A percentile compares a stretch with the other conserved stretches of the same genome.
Conservation (phyloP, 495 filamentous ascomycete species). For the Penicillium argentinense region DNA sequence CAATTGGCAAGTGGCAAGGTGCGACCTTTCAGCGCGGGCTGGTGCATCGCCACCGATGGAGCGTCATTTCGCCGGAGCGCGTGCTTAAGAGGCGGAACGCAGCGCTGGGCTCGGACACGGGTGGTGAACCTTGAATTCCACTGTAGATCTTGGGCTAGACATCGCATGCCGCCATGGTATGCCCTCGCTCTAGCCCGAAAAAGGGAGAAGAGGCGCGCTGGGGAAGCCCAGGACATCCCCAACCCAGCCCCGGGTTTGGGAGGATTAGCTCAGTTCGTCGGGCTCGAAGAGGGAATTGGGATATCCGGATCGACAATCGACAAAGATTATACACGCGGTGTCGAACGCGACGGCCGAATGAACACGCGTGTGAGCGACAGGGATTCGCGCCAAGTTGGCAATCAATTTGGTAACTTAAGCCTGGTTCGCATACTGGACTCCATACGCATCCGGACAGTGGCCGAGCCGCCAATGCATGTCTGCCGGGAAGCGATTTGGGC, state of each 20-base stretch:
- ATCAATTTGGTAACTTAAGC: background rate
- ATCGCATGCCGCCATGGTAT: background rate
- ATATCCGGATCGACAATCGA: conserved; percentile 19
- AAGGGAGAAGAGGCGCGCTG: background rate
- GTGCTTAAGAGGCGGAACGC: background rate
- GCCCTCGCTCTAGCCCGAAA: conserved; percentile 5
- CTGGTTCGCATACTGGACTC: too few relatives aligned
- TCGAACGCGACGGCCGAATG: conserved; percentile 15
- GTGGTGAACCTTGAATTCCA: conserved; percentile 4
- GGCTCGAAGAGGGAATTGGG: conserved; percentile 2
- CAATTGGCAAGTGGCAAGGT: background rate
- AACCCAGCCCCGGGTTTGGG: background rate
- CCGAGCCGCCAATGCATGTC: conserved; percentile 23
- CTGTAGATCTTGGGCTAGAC: background rate
- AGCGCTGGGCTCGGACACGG: background rate
- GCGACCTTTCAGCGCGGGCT: background rate
- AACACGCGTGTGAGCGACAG: conserved; percentile 10
- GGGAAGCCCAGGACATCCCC: background rate
- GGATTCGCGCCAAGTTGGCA: conserved; percentile 19
- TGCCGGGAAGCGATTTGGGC: background rate
- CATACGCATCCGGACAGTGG: conserved; percentile 9
- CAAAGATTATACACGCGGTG: conserved; percentile 10
- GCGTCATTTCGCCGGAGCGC: background rate
- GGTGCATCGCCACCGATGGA: background rate
- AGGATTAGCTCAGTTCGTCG: background rate